Evolutionary conservation across 164 flowering plant genomes (phyloP), one percentile per base, ranked within the genome.

Genomic region (Berberis thunbergii): DNA sequence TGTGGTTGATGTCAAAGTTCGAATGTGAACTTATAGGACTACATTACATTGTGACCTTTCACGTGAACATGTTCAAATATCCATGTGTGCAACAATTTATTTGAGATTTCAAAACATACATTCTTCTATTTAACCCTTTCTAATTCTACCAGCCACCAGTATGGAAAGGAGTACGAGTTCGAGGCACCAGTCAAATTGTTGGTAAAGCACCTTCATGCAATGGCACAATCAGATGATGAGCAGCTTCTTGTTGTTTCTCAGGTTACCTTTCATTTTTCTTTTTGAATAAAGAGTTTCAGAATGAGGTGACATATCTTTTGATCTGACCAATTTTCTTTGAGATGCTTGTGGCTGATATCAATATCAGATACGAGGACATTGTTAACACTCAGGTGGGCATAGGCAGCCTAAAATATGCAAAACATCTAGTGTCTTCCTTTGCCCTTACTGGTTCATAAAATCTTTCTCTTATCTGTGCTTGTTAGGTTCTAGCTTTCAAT

Each of bases 191-290:
- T 91, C 60, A 91, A 89, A 77, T 85, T 91, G 59, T 73, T 91
- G 81, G 91, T 86, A 68, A 91, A 91, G 72, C 87, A 77, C 57
- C 63, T 86, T 74, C 85, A 91, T 70, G 71, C 83, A 64, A 77
- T 91, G 90, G 83, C 92, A 67, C 84, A 86, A 65, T 81, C 92
- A 45, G 75, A 67, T 64, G 90, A 86, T 63, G 98, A 89, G 64
- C 95, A 91, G 75, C 86, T 91, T 73, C 91, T 91, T 46, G 96
- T 88, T 54, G 80, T 91, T 62, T 91, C 98, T 61, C 96, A 91
- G 98, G 98, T 91, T 58, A 41, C 26, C 54, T 67, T 64, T 44
- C 56, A 2, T n/a, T n/a, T n/a, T 60, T 11, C 38, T 54, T 49
- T 7, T 50, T 6, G 50, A 4, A 43, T 3, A n/a, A 61, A 10